These are phyloP conservation scores for Salix koriyanagi DNA, from an alignment of 345 rosid species.

Conservation along the genomic window DNA sequence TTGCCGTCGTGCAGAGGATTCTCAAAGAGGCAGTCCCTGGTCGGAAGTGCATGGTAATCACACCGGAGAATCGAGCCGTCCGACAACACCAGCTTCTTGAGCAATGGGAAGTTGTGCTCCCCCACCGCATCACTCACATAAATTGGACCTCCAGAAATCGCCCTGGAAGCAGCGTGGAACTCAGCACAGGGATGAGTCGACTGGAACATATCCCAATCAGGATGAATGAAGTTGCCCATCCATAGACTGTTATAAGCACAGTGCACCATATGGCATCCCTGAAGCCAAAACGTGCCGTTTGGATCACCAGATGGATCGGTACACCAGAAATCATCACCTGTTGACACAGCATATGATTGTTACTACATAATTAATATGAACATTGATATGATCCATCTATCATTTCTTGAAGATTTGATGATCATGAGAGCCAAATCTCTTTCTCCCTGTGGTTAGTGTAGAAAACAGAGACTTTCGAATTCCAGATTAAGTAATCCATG, in stretches of 20 bases:
- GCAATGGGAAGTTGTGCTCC: constrained; percentile 65
- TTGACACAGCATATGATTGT: not conserved
- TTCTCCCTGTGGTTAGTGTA: no score
- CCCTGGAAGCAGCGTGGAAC: constrained; percentile 94
- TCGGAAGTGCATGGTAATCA: constrained; percentile 83
- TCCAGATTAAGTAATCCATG: no score
- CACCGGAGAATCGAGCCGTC: constrained; percentile 85
- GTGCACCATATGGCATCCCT: constrained; percentile 98
- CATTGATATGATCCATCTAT: not conserved
- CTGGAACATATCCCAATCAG: constrained; percentile 99
- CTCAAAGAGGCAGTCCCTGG: constrained; percentile 77
- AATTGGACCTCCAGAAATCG: constrained; percentile 92
- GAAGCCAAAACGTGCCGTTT: constrained; percentile 94
- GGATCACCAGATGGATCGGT: constrained; percentile 97
- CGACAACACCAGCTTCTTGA: constrained; percentile 65
- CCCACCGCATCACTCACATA: constrained; percentile 83
- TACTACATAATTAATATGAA: not conserved
- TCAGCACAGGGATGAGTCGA: constrained; percentile 93
- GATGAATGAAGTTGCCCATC: constrained; percentile 99
- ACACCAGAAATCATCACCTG: constrained; percentile 99
- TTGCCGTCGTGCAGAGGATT: constrained; percentile 98
- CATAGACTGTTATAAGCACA: constrained; percentile 98
- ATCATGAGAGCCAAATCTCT: no score
- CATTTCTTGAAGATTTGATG: not conserved
- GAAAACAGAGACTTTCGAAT: no score